phyloP scores from a whole-genome alignment of 2,329 filamentous ascomycete genomes.

The Drechslerella stenobrocha region DNA sequence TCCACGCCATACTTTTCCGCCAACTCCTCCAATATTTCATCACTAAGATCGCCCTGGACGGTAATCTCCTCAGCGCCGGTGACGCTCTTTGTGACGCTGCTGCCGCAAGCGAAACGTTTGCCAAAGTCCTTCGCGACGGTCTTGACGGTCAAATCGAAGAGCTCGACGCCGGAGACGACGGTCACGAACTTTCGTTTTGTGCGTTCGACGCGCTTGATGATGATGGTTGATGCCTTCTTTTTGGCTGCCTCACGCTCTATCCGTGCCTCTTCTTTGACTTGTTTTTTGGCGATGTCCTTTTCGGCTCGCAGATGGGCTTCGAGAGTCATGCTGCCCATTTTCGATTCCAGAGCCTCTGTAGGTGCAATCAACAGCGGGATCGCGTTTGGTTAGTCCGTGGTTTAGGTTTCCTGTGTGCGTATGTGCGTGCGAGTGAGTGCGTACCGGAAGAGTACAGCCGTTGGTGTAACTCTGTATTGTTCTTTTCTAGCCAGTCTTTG shows the following conservation, averaged over 20 bases:
- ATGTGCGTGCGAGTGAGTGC: constrained; percentile 45
- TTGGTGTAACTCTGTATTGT: constrained; percentile 73
- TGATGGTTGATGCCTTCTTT: constrained; percentile 78
- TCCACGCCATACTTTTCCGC: constrained; percentile 87
- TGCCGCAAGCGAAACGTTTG: constrained; percentile 97
- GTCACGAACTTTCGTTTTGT: constrained; percentile 99
- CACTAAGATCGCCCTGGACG: constrained; percentile 93
- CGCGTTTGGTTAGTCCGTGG: constrained; percentile 1
- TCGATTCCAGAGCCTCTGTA: constrained; percentile 76
- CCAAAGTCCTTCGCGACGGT: constrained; percentile 95
- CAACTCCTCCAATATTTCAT: constrained; percentile 90
- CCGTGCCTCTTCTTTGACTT: constrained; percentile 94
- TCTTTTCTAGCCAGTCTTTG: constrained; percentile 86
- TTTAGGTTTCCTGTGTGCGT: neutral
- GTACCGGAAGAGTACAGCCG: constrained; percentile 83
- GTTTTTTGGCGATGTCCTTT: constrained; percentile 93
- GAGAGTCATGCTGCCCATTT: constrained; percentile 81
- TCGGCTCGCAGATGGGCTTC: constrained; percentile 61
- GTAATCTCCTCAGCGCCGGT: constrained; percentile 88
- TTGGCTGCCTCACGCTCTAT: constrained; percentile 85
- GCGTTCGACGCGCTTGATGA: constrained; percentile 94
- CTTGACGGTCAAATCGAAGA: constrained; percentile 88
- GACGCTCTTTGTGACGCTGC: constrained; percentile 84
- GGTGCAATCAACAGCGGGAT: too few relatives aligned
- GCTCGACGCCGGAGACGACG: constrained; percentile 84